These are phyloP conservation scores for Mediolabrus comicus DNA, from an alignment of 108 stramenopile genomes.

Conservation along the genomic window DNA sequence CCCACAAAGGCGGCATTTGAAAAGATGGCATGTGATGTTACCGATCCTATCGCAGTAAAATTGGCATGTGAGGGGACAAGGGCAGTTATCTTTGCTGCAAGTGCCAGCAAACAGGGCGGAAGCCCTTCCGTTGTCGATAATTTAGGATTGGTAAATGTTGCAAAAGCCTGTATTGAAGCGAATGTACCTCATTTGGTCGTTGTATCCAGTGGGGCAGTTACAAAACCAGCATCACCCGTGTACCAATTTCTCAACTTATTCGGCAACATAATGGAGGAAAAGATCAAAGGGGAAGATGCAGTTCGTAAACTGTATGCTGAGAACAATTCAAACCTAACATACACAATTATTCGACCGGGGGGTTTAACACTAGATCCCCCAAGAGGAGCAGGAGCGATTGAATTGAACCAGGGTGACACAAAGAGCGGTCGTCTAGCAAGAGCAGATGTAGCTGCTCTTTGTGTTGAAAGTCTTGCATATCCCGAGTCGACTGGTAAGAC, in stretches of 20 bases:
- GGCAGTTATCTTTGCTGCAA: constrained; percentile 88
- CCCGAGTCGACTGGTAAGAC: constrained; percentile 47
- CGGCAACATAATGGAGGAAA: constrained; percentile 85
- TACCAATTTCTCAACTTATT: constrained; percentile 78
- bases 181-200: constrained; percentile 75
- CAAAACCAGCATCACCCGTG: constrained; percentile 65
- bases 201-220: constrained; percentile 78
- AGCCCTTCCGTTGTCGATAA: constrained; percentile 76
- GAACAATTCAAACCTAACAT: constrained; percentile 24
- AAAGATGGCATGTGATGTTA: constrained; percentile 59
- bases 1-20: constrained; percentile 15
- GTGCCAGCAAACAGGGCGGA: constrained; percentile 73
- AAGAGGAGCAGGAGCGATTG: constrained; percentile 48
- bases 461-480: constrained; percentile 52
- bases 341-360: constrained; percentile 86
- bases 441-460: constrained; percentile 70
- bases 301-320: constrained; percentile 64
- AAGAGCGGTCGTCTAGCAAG: constrained; percentile 74
- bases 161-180: constrained; percentile 71
- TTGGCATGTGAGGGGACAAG: constrained; percentile 45
- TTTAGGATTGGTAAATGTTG: constrained; percentile 67
- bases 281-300: constrained; percentile 78
- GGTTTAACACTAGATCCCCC: constrained; percentile 67
- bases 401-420: constrained; percentile 83
- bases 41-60: constrained; percentile 40